Evolutionary conservation across 1,139 yeast genomes (phyloP), one percentile per base, ranked within the genome.

Genomic region (Debaryomyces singareniensis): DNA sequence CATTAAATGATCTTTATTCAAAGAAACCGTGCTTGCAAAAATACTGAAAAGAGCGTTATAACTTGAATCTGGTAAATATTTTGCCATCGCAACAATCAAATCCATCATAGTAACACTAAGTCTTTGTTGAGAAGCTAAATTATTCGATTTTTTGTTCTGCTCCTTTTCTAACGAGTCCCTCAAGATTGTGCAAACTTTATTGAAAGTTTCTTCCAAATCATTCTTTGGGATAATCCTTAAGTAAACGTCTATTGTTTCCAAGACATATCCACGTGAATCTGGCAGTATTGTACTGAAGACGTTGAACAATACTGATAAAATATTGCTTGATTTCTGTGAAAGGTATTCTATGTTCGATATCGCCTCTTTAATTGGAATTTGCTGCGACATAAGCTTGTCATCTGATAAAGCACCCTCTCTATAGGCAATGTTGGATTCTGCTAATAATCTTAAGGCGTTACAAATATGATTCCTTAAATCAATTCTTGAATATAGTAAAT

Each of bases 41-140:
- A 91, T 84, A 16, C 85, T 55, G 47, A 89, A 75, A 30, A 91
- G 67, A 1, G 94, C 84, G 47, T 73, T 70, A 52, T 85, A 83
- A 4, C 83, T 73, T 3, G 78, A 54, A 27, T 57, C 57, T 4
- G 95, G 95, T 27, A 91, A 77, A 48, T 82, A 84, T 43, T 83
- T 81, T 16, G 91, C 71, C 84, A 91, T 82, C 23, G 85, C 78
- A 31, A 87, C 94, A 35, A 87, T 71, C 36, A 91, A 68, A 52
- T 93, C 98, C 80, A 91, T 72, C 84, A 91, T 78, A 9, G 96
- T 86, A 16, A 82, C 74, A 42, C 87, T 74, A 44, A 84, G 62
- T 35, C 74, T 74, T 35, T 31, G 44, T 16, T 42, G 42, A 25
- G 39, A 35, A 16, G 34, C 16, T 10, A 35, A 18, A 14, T 36